Conservation (phyloP, 1,139 yeast species). For the Saccharomyces hybrid region DNA sequence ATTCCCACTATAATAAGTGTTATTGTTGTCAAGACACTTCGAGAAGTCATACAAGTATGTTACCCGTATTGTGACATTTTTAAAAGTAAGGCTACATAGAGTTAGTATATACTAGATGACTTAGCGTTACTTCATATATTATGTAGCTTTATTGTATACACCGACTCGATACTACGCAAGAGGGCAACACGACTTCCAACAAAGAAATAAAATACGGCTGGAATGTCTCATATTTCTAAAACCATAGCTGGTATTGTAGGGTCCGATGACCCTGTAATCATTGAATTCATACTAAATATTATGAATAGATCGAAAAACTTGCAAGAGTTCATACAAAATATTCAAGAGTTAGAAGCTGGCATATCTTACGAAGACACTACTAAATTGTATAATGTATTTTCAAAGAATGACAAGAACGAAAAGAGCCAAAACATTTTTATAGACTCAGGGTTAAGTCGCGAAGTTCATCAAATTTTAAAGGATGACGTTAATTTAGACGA, state of each 20-base stretch:
- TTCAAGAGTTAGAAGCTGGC: slow-evolving; percentile 17
- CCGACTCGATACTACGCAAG: neutral
- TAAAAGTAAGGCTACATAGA: neutral
- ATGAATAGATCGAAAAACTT: slow-evolving; percentile 8
- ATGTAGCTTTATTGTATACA: neutral
- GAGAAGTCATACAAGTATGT: neutral
- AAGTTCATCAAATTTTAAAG: slow-evolving; percentile 2
- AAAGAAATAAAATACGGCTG: slow-evolving; percentile 5
- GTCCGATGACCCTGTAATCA: slow-evolving; percentile 19
- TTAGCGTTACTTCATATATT: neutral
- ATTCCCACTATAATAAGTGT: neutral
- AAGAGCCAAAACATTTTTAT: neutral
- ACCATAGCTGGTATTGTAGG: slow-evolving; percentile 15
- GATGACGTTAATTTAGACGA: slow-evolving; percentile 33
- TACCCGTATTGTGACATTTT: neutral
- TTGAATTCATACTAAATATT: slow-evolving; percentile 21
- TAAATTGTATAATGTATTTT: neutral
- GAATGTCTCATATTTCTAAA: slow-evolving; percentile 4
- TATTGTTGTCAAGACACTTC: neutral
- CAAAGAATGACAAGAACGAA: neutral
- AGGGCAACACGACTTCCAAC: neutral
- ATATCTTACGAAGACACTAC: slow-evolving; percentile 1
- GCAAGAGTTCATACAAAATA: slow-evolving; percentile 10
- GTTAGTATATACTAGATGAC: neutral
- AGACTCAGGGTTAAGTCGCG: neutral